Conservation (phyloP, 148 eudicot species). For the Cornus florida region DNA sequence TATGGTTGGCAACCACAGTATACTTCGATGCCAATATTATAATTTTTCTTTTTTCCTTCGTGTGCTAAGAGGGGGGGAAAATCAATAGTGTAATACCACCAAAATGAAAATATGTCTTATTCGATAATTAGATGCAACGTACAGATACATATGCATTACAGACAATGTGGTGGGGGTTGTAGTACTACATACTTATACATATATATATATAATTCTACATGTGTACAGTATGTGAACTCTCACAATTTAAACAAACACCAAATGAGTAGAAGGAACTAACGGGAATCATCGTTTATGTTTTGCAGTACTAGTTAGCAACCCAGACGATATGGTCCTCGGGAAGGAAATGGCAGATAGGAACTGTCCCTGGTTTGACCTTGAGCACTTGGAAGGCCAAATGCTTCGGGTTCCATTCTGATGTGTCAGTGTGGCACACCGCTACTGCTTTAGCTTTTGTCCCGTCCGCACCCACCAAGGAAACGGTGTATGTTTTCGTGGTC, state of each 20-base stretch:
- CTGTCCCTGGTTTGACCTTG: conserved; percentile 36
- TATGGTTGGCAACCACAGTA: not conserved
- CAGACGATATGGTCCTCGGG: conserved; percentile 29
- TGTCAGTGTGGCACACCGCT: conserved; percentile 41
- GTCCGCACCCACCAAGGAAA: conserved; percentile 25
- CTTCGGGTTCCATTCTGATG: conserved; percentile 46
- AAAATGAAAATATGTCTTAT: no score
- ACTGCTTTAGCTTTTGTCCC: conserved; percentile 24
- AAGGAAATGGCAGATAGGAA: conserved; percentile 29
- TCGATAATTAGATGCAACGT: not conserved
- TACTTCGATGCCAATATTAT: not conserved
- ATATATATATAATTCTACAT: no score
- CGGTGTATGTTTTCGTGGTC: conserved; percentile 24
- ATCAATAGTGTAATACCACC: not conserved
- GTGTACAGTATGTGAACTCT: no score
- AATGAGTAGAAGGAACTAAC: not conserved
- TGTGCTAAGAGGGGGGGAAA: not conserved
- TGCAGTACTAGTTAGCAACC: conserved; percentile 14
- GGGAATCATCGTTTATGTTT: not conserved
- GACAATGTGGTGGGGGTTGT: not conserved
- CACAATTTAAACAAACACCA: no score
- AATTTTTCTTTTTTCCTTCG: no score
- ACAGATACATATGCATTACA: not conserved
- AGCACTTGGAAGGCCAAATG: conserved; percentile 41
- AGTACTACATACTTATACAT: not conserved